phyloP scores from a whole-genome alignment of 23 red algal species.

The Pyropia yezoensis region DNA sequence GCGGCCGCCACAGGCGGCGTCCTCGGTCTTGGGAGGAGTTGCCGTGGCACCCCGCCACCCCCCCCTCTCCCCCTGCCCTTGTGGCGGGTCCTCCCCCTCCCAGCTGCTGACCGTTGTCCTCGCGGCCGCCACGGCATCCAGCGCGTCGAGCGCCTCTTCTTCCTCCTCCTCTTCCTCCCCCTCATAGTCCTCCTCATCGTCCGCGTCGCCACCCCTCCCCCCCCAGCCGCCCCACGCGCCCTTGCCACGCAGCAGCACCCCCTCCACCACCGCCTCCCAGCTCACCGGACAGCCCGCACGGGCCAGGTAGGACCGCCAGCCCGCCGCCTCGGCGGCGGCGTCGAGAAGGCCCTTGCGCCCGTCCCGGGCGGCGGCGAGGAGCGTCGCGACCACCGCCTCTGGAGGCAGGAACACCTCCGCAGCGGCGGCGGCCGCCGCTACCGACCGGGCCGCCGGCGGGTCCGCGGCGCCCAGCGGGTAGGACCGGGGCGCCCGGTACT shows the following conservation, averaged over 20 bases:
- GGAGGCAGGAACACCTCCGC: neutral
- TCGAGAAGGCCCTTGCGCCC: slow-evolving; percentile 13
- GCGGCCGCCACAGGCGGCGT: too few relatives aligned
- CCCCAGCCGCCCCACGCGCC: neutral
- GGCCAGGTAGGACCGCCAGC: slow-evolving; percentile 2
- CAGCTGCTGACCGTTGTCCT: too few relatives aligned
- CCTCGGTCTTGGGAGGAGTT: too few relatives aligned
- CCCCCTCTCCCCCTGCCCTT: too few relatives aligned
- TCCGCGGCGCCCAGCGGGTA: neutral
- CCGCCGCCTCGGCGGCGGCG: slow-evolving; percentile 6
- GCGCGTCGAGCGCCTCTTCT: slow-evolving; percentile 18
- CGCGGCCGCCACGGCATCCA: too few relatives aligned
- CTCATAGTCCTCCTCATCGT: slow-evolving; percentile 12
- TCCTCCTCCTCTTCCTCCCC: slow-evolving; percentile 7
- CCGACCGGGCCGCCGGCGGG: slow-evolving; percentile 4
- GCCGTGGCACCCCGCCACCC: too few relatives aligned
- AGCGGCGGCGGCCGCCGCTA: neutral
- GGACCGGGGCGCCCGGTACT: slow-evolving; percentile 2
- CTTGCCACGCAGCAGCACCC: neutral
- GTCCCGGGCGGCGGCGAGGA: neutral
- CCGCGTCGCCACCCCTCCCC: neutral
- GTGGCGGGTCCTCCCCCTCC: too few relatives aligned
- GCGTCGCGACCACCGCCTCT: neutral
- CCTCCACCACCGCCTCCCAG: slow-evolving; percentile 14
- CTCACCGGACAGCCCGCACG: slow-evolving; percentile 17